Evolutionary conservation across 2,329 filamentous ascomycete genomes (phyloP), one percentile per base, ranked within the genome.

Genomic region (Arthroderma uncinatum): DNA sequence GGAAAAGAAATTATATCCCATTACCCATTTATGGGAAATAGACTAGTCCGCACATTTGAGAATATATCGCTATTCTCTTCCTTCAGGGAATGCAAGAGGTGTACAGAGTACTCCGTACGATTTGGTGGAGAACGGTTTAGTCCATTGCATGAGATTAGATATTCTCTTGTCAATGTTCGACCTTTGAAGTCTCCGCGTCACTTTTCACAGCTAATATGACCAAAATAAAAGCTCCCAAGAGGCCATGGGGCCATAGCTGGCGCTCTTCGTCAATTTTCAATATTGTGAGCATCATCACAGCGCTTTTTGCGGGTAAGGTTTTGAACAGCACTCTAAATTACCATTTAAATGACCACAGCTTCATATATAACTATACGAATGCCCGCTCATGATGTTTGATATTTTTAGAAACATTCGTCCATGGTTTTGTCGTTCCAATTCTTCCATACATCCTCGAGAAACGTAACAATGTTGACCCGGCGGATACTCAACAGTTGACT

Each of bases 211-310:
- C 34, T 14, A 9, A 47, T 28, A 50, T 50, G 47, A n/a, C n/a
- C 23, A 30, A 30, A 10, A 6, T 50, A 14, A 50, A 50, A 10
- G 23, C 33, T 30, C n/a, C 23, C 6, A 50, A 50, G 47, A 33
- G 19, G 16, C 47, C 47, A 33, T 50, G 47, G 47, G 47, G 47
- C 14, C 33, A 50, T 50, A 50, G 47, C 25, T 50, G 47, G 47
- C 23, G 25, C 14, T 50, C 47, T n/a, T 50, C 47, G 2, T 50
- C 47, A n/a, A 1, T 14, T n/a, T 50, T 50, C 47, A 50, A 14
- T 5, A 25, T 19, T 2, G 25, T 9, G 28, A 16, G 47, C 14
- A 30, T 33, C n/a, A 16, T 50, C 25, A 30, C 16, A 19, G 28
- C 47, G n/a, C 47, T 50, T 12, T 50, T 50, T 50, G 47, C 47